These are phyloP conservation scores for Globisporangium splendens DNA, from an alignment of 352 stramenopile genomes.

Conservation along the genomic window DNA sequence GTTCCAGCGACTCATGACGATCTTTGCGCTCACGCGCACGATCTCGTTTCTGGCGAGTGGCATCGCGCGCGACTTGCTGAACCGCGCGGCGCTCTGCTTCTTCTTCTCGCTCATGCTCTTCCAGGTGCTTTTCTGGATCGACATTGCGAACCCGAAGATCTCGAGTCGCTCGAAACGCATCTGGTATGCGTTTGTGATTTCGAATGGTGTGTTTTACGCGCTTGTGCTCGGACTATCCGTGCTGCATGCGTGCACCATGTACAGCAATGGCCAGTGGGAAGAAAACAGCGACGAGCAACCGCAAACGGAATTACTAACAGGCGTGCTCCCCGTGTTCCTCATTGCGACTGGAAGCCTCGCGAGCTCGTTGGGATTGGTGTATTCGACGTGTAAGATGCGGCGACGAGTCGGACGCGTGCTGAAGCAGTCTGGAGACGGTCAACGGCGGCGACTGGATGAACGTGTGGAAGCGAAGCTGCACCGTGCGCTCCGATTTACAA, in stretches of 20 bases:
- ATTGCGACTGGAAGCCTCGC: constrained; percentile 66
- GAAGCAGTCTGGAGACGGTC: constrained; percentile 34
- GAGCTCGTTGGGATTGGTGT: constrained; percentile 64
- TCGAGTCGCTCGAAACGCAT: constrained; percentile 70
- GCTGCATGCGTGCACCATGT: constrained; percentile 33
- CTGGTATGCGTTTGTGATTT: constrained; percentile 66
- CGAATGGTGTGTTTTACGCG: constrained; percentile 75
- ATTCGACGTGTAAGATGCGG: constrained; percentile 75
- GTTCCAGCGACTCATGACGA: constrained; percentile 69
- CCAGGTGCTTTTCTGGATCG: constrained; percentile 84
- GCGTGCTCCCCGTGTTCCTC: constrained; percentile 61
- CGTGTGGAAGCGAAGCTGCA: constrained; percentile 69
- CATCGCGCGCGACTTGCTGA: constrained; percentile 49
- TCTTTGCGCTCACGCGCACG: constrained; percentile 56
- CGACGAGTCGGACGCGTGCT: constrained; percentile 68
- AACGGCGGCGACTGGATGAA: constrained; percentile 48
- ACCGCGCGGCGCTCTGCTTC: constrained; percentile 67
- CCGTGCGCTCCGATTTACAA: constrained; percentile 66
- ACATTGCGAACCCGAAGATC: constrained; percentile 82
- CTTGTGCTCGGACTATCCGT: constrained; percentile 58
- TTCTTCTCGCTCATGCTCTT: constrained; percentile 88
- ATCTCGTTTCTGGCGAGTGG: constrained; percentile 45
- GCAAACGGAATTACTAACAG: constrained; percentile 32
- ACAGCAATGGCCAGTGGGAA: constrained; percentile 15
- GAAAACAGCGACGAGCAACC: constrained; percentile 12